Evolutionary conservation across 2,329 filamentous ascomycete species (phyloP), one percentile per base, ranked within the genome.

Genomic region (Arthrocladium fulminans): DNA sequence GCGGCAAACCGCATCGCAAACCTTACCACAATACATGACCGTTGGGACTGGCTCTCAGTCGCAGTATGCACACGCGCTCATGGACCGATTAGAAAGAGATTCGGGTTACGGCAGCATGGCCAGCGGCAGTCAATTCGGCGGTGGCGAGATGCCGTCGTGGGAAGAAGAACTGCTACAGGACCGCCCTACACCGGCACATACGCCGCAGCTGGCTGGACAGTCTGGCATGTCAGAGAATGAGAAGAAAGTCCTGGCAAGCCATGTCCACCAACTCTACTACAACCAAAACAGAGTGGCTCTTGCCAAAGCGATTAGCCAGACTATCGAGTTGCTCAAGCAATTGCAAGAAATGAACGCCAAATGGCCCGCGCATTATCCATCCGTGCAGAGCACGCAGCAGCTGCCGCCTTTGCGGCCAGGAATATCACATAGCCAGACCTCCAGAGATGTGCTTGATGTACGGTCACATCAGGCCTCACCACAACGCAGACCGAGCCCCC

Each of bases 341-440:
- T 76, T 98, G 49, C 89, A 94, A 66, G 77, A 89, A 54, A 92
- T 87, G 76, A 98, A 98, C 61, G 72, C 83, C 12, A 79, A 82
- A 61, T 97, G 92, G 92, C 92, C 92, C 1, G 90, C 89, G 25
- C 86, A 94, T 63, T 98, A 98, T 64, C 92, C 92, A 46, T 87
- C 89, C 2, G 82, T 90, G 2, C 82, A 88, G 62, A 74, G 80
- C 54, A 63, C 78, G 27, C 74, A 78, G 45, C 46, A 60, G 47
- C 47, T 55, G 61, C 27, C 47, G 51, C 19, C 60, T 60, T 8
- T 57, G 60, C 58, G 65, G 47, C 65, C 68, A 7, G 49, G 56
- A 4, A 48, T 69, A 25, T 59, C 63, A 1, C 63, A 66, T 12
- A 63, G 63, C 3, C 62, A 65, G 37, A 67, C 67, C 1, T 61